Conservation (phyloP, 108 stramenopile genomes). For the Cyclotella sp. region DNA sequence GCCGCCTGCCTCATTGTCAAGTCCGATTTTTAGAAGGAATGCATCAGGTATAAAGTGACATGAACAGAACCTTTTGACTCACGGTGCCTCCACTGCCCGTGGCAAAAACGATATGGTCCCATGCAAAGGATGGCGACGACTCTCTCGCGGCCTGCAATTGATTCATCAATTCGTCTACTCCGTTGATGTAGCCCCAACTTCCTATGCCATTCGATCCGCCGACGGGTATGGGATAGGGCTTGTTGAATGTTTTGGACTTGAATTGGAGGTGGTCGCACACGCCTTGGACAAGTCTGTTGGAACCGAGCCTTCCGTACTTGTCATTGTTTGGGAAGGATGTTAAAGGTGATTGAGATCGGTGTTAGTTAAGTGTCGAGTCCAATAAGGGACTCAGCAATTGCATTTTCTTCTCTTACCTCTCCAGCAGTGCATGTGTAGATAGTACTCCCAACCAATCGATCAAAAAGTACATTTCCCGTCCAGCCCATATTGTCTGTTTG, state of each 20-base stretch:
- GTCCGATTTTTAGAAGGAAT: neutral
- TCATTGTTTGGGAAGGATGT: neutral
- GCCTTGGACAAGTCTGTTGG: constrained; percentile 58
- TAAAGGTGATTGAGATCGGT: too few relatives aligned
- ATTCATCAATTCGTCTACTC: constrained; percentile 70
- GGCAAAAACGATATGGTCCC: constrained; percentile 91
- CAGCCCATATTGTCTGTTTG: constrained; percentile 57
- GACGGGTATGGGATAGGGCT: constrained; percentile 85
- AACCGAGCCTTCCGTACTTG: constrained; percentile 78
- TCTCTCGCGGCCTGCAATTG: constrained; percentile 45
- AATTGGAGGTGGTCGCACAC: constrained; percentile 54
- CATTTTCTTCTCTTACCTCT: constrained; percentile 43
- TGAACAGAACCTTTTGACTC: neutral
- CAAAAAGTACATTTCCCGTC: constrained; percentile 80
- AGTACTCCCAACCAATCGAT: constrained; percentile 81
- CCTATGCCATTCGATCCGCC: constrained; percentile 91
- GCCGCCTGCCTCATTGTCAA: constrained; percentile 33
- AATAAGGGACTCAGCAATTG: too few relatives aligned
- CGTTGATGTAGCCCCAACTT: constrained; percentile 89
- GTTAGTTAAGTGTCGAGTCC: too few relatives aligned
- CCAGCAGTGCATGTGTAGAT: constrained; percentile 86
- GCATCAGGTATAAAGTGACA: neutral
- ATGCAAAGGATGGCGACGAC: constrained; percentile 25
- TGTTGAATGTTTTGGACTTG: constrained; percentile 30
- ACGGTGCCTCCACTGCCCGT: constrained; percentile 91